Evolutionary conservation across 495 filamentous ascomycete genomes (phyloP).

Genomic region (Aspergillus saccharolyticus): DNA sequence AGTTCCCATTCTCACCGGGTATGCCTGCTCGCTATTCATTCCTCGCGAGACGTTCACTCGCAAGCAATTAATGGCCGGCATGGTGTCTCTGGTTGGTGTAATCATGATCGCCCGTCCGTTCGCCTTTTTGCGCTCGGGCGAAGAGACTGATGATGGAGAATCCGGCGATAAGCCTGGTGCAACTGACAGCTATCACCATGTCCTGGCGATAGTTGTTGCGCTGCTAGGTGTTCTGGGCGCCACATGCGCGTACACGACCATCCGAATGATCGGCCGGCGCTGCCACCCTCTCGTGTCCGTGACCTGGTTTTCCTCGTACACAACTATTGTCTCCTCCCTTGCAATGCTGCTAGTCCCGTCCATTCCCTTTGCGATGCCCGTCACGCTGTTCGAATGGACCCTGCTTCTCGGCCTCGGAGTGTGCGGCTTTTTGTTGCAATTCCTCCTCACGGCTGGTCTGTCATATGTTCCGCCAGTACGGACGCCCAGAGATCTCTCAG

Average conservation of each 20-base stretch:
- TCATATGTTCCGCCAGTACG: slow-evolving; percentile 51
- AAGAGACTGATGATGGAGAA: slow-evolving; percentile 8
- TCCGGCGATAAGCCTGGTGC: slow-evolving; percentile 24
- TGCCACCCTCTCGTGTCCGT: slow-evolving; percentile 82
- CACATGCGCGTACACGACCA: slow-evolving; percentile 69
- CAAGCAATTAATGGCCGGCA: slow-evolving; percentile 67
- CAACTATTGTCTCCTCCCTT: slow-evolving; percentile 58
- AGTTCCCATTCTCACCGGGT: slow-evolving; percentile 75
- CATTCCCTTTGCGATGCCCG: slow-evolving; percentile 60
- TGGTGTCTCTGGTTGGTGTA: slow-evolving; percentile 75
- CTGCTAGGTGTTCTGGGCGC: slow-evolving; percentile 78
- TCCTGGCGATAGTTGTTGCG: slow-evolving; percentile 66
- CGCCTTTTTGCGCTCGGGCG: slow-evolving; percentile 24
- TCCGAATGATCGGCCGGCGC: slow-evolving; percentile 78
- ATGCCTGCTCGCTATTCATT: slow-evolving; percentile 71
- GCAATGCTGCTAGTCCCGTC: slow-evolving; percentile 55
- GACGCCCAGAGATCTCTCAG: slow-evolving; percentile 19
- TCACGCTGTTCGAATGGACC: slow-evolving; percentile 59
- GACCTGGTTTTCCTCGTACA: slow-evolving; percentile 75
- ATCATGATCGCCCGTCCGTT: slow-evolving; percentile 78
- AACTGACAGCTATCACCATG: slow-evolving; percentile 54
- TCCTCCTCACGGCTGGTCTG: slow-evolving; percentile 77
- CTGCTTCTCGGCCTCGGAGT: slow-evolving; percentile 64
- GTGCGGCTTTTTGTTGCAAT: slow-evolving; percentile 83
- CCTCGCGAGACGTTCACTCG: slow-evolving; percentile 72